phyloP scores from a whole-genome alignment of 805 yeast genomes.

The Spathaspora girioi region DNA sequence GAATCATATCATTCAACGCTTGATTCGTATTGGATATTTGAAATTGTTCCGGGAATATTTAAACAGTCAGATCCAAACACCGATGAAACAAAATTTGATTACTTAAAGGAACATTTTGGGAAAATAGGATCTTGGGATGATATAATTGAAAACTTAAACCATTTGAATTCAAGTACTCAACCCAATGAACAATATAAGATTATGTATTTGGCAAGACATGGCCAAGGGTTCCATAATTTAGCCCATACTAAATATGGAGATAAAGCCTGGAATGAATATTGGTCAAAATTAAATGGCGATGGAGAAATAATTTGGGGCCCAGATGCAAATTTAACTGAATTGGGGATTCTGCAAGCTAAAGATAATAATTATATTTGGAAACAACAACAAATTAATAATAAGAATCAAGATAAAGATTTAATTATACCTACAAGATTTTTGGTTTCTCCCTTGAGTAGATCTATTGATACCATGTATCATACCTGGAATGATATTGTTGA shows the following conservation, averaged over 20 bases:
- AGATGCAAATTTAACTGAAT: constrained; percentile 47
- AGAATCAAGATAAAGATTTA: constrained; percentile 12
- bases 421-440: constrained; percentile 40
- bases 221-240: constrained; percentile 51
- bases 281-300: constrained; percentile 43
- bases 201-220: constrained; percentile 49
- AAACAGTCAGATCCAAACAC: constrained; percentile 41
- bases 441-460: constrained; percentile 50
- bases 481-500: constrained; percentile 42
- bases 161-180: constrained; percentile 27
- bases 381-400: constrained; percentile 5
- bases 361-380: constrained; percentile 41
- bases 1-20: constrained; percentile 4
- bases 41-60: constrained; percentile 40
- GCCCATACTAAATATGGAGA: constrained; percentile 46
- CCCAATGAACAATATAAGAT: constrained; percentile 38
- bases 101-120: constrained; percentile 44
- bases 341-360: constrained; percentile 43
- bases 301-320: constrained; percentile 49
- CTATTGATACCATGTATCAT: constrained; percentile 44
- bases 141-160: constrained; percentile 22
- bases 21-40: constrained; percentile 30
- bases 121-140: constrained; percentile 32
- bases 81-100: constrained; percentile 40
- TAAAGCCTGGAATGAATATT: constrained; percentile 42